Evolutionary conservation across 2,329 filamentous ascomycete genomes (phyloP), one percentile per base, ranked within the genome.

Genomic region (Trichoderma koningiopsis): DNA sequence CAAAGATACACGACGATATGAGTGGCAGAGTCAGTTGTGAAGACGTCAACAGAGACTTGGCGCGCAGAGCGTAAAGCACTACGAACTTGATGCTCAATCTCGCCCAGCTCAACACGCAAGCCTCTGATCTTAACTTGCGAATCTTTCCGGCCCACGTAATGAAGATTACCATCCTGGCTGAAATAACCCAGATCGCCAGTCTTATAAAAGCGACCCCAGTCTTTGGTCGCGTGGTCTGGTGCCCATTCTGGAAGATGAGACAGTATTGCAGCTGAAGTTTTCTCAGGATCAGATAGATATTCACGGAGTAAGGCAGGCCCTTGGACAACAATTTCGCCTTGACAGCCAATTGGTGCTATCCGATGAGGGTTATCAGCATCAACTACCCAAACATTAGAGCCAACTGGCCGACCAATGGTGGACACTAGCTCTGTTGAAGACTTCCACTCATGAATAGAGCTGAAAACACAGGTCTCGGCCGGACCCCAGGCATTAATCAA

Each of bases 401-500:
- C 58, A 40, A 68, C 68, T 35, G 35, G 43, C 22, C 52, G 57
- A n/a, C 62, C 68, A 24, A 62, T 62, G 19, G 27, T 58, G 16
- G 29, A 53, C 27, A 49, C 19, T 0, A 43, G 40, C 13, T 60
- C 47, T 5, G 57, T 64, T 24, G 55, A 29, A 27, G 59, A 33
- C 6, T 61, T 33, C 66, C 61, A 68, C 33, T 66, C 37, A 24
- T 70, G 60, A 2, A 70, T 53, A 24, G 65, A 61, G 33, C 31
- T 53, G 14, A 47, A 61, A 33, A 68, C 58, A 43, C 56, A 68
- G 1, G 65, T 60, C 47, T 70, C 69, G 10, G 69, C 56, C 10
- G 69, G 69, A 10, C 69, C 69, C 37, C 58, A 70, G 7, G 59
- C 47, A 59, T 70, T 70, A 16, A 70, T 61, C 1, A 70, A 66